These are phyloP conservation scores for Colletotrichum phormii DNA, from an alignment of 2,329 filamentous ascomycete species.

Conservation along the genomic window DNA sequence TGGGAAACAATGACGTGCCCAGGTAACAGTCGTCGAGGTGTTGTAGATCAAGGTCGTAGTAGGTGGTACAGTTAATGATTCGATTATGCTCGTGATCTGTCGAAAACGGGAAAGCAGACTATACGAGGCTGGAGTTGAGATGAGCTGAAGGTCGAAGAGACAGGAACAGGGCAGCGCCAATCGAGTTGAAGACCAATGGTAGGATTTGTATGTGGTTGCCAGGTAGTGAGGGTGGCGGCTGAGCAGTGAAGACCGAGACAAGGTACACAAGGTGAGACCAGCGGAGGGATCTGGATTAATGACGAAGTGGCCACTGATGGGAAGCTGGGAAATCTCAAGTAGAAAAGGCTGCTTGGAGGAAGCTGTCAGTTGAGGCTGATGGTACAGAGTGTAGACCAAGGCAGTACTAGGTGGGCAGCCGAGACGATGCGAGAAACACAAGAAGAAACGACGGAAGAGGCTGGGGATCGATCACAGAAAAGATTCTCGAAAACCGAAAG, in stretches of 20 bases:
- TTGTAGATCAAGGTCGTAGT: not conserved
- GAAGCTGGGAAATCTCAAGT: conserved; percentile 12
- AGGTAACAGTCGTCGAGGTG: not conserved
- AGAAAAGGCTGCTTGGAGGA: conserved; percentile 14
- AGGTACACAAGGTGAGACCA: conserved; percentile 17
- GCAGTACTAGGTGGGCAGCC: not conserved
- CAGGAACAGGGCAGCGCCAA: conserved; percentile 1
- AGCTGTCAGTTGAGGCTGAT: not conserved
- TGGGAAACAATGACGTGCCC: conserved; percentile 14
- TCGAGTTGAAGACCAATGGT: not conserved
- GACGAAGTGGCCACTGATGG: conserved; percentile 12
- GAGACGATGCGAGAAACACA: conserved; percentile 26
- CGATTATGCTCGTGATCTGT: not conserved
- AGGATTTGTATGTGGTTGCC: not conserved
- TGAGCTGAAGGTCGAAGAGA: conserved; percentile 6
- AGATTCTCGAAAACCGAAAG: not conserved
- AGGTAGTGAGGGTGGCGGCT: conserved; percentile 24
- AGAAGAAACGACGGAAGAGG: conserved; percentile 27
- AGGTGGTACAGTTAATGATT: not conserved
- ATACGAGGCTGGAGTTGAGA: not conserved
- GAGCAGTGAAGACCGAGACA: conserved; percentile 27
- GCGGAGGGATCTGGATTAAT: conserved; percentile 17
- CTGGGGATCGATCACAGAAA: conserved; percentile 25
- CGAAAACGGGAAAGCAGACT: not conserved
- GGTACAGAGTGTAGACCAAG: not conserved